These are phyloP conservation scores for Trichoderma oligosporum DNA, from an alignment of 2,329 filamentous ascomycete genomes.

Conservation along the genomic window DNA sequence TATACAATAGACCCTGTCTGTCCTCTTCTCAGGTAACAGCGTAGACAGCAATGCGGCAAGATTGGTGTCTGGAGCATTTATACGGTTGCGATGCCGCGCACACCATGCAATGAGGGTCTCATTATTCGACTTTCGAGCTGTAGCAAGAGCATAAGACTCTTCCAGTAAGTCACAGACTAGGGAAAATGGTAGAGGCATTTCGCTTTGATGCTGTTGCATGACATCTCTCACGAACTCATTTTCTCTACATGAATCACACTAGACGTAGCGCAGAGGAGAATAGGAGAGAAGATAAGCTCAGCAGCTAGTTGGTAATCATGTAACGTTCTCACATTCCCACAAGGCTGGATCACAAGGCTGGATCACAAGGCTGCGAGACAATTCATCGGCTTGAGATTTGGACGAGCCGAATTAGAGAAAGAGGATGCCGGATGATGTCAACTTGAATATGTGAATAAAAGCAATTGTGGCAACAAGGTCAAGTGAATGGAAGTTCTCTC, in stretches of 20 bases:
- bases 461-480: constrained; percentile 2
- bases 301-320: too few species aligned
- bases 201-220: neutral
- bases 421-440: constrained; percentile 13
- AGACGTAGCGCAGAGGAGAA: too few species aligned
- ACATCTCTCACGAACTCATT: neutral
- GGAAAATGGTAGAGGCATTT: constrained; percentile 65
- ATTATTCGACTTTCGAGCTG: constrained; percentile 32
- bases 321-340: neutral
- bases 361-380: constrained; percentile 14
- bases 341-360: constrained; percentile 10
- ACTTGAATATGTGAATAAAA: neutral
- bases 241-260: neutral
- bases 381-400: neutral
- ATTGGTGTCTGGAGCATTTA: constrained; percentile 56
- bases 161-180: constrained; percentile 72
- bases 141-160: constrained; percentile 50
- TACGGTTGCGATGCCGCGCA: constrained; percentile 50
- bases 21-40: constrained; percentile 70
- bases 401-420: neutral
- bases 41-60: constrained; percentile 67
- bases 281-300: too few species aligned
- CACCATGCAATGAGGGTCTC: constrained; percentile 64
- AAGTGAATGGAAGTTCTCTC: constrained; percentile 1
- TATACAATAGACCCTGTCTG: constrained; percentile 73